These are phyloP conservation scores for Alternaria alternata DNA, from an alignment of 2,329 filamentous ascomycete genomes.

Conservation along the genomic window DNA sequence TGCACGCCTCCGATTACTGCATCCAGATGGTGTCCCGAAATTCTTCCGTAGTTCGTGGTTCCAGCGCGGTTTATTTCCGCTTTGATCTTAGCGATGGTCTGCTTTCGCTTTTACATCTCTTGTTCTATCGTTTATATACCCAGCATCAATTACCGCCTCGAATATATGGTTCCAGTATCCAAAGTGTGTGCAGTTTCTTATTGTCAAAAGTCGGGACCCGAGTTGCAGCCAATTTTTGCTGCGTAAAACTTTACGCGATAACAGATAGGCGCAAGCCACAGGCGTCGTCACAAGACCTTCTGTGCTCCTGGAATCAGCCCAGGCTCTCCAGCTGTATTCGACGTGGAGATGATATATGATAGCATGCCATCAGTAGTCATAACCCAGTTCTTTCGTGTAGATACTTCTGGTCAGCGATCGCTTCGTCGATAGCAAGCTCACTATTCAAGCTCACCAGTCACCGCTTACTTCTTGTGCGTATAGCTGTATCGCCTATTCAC, in stretches of 20 bases:
- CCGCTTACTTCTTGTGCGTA: neutral
- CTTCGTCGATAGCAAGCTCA: neutral
- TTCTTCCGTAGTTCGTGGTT: neutral
- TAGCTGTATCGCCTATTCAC: neutral
- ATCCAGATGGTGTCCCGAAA: neutral
- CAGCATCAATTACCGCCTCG: neutral
- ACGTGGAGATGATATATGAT: neutral
- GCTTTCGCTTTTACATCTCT: neutral
- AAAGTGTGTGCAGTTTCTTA: neutral
- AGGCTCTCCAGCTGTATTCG: neutral
- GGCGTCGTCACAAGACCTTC: constrained; percentile 4
- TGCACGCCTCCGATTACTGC: neutral
- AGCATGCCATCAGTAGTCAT: neutral
- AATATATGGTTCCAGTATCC: neutral
- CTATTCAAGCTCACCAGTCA: neutral
- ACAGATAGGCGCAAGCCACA: neutral
- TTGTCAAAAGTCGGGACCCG: neutral
- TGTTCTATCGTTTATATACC: constrained; percentile 2
- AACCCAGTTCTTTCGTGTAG: neutral
- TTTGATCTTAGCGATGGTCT: neutral
- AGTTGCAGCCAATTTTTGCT: neutral
- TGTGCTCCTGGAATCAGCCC: neutral
- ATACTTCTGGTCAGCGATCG: neutral
- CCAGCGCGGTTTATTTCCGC: neutral
- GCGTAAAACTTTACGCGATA: neutral